These are phyloP conservation scores for Syncephalis fuscata DNA, from an alignment of 371 early-diverging fungal genomes.

Conservation along the genomic window DNA sequence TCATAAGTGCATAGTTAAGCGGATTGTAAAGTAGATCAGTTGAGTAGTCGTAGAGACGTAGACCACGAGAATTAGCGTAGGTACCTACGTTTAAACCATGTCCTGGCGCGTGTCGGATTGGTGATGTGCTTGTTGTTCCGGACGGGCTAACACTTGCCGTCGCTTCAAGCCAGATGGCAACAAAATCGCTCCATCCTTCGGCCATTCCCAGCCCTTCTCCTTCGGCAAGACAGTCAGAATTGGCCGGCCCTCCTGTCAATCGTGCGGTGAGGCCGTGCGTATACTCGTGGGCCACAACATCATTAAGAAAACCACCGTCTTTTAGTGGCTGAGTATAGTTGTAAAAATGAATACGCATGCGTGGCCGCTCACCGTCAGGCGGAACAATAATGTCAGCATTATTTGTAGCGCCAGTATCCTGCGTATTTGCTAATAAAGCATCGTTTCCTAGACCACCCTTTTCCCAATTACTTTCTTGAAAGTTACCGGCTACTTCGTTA, in stretches of 20 bases:
- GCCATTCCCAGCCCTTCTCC: slow-evolving; percentile 91
- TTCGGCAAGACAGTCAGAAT: slow-evolving; percentile 79
- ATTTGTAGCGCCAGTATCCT: slow-evolving; percentile 70
- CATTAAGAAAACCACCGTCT: slow-evolving; percentile 86
- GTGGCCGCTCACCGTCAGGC: slow-evolving; percentile 79
- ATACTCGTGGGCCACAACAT: slow-evolving; percentile 84
- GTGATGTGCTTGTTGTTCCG: slow-evolving; percentile 17
- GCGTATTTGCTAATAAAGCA: slow-evolving; percentile 86
- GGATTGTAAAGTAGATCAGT: too few species aligned
- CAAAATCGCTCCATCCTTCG: slow-evolving; percentile 92
- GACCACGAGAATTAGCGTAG: too few species aligned
- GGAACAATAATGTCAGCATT: slow-evolving; percentile 95
- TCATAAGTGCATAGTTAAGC: too few species aligned
- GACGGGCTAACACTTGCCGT: too few species aligned
- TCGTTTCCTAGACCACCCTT: slow-evolving; percentile 65
- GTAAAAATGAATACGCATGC: slow-evolving; percentile 87
- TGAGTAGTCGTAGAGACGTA: too few species aligned
- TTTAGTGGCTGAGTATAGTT: slow-evolving; percentile 44
- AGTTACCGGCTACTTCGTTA: slow-evolving; percentile 85
- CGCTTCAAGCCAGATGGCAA: slow-evolving; percentile 23
- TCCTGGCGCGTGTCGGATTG: slow-evolving; percentile 37
- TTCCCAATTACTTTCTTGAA: slow-evolving; percentile 78
- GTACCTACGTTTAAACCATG: too few species aligned
- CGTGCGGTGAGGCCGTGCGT: slow-evolving; percentile 80
- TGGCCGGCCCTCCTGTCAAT: slow-evolving; percentile 81